A percentile compares a stretch with the other conserved stretches of the same genome.
Conservation (phyloP, 2,329 filamentous ascomycete species). For the Beauveria sp. region DNA sequence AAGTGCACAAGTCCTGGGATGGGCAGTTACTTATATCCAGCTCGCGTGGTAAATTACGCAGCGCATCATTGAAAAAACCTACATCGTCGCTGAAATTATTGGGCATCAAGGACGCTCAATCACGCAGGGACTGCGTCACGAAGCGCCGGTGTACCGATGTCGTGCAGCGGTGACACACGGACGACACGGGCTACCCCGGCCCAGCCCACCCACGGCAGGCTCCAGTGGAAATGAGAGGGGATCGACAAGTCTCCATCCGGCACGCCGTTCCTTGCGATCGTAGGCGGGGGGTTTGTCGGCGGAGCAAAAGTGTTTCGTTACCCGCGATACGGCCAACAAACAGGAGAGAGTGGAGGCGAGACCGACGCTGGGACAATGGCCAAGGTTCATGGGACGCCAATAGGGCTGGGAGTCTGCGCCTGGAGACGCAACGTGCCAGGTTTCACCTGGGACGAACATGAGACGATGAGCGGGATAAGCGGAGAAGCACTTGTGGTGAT, state of each 20-base stretch:
- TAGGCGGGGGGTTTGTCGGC: not conserved
- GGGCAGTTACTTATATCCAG: not conserved
- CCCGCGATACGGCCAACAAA: not conserved
- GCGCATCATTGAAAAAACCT: not conserved
- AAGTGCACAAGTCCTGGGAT: not conserved
- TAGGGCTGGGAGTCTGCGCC: not conserved
- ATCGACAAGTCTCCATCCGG: slow-evolving; percentile 1
- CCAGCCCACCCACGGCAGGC: not conserved
- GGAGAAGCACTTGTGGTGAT: not conserved
- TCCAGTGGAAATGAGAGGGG: slow-evolving; percentile 10
- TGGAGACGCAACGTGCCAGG: slow-evolving; percentile 4
- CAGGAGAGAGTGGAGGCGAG: too few species aligned
- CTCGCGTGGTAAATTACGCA: not conserved
- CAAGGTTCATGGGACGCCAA: not conserved
- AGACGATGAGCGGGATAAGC: not conserved
- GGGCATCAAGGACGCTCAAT: not conserved
- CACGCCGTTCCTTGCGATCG: not conserved
- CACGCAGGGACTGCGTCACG: not conserved
- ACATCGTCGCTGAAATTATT: not conserved
- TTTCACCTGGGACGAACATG: slow-evolving; percentile 3
- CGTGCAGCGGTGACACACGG: not conserved
- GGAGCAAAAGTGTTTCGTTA: not conserved
- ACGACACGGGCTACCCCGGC: not conserved
- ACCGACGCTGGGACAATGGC: not conserved
- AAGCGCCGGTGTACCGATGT: slow-evolving; percentile 1